Percentiles rank a stretch among this genome's conserved stretches.
Conservation (phyloP, 768 basidiomycete species). For the Punctularia strigosozonata region DNA sequence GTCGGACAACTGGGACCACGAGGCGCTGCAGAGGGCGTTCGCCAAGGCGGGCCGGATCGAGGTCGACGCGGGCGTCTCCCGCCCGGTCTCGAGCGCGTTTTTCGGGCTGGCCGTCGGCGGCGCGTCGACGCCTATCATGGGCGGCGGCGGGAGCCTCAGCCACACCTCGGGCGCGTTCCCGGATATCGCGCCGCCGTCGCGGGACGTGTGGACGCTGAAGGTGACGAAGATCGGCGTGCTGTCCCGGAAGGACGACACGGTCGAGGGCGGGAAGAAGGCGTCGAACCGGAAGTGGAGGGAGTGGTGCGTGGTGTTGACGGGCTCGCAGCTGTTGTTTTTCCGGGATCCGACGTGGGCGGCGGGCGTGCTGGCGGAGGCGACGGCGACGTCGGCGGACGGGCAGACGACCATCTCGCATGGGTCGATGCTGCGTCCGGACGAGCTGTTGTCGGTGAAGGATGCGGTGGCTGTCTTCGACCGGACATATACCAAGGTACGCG, state of each 20-base stretch:
- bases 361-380: conserved; percentile 31
- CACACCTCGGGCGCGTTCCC: conserved; percentile 15
- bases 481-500: conserved; percentile 61
- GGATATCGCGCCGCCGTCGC: conserved; percentile 12
- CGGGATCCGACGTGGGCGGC: conserved; percentile 53
- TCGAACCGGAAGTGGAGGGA: conserved; percentile 78
- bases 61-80: conserved; percentile 30
- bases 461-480: conserved; percentile 73
- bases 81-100: conserved; percentile 25
- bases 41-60: conserved; percentile 46
- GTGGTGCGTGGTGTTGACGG: conserved; percentile 78
- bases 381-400: conserved; percentile 31
- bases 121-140: conserved; percentile 15
- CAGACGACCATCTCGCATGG: conserved; percentile 21
- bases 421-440: conserved; percentile 65
- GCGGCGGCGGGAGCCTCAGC: too few relatives aligned
- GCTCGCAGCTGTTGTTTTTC: conserved; percentile 86
- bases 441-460: conserved; percentile 67
- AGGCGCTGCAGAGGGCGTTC: conserved; percentile 54
- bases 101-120: conserved; percentile 29
- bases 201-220: conserved; percentile 39
- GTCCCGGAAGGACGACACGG: conserved; percentile 67
- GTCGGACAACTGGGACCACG: conserved; percentile 53
- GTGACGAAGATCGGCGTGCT: conserved; percentile 76
- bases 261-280: conserved; percentile 68